Percentiles rank a stretch among this genome's conserved stretches.
phyloP scores from a whole-genome alignment of 2,329 filamentous ascomycete genomes.

The Clonostachys rhizophaga region DNA sequence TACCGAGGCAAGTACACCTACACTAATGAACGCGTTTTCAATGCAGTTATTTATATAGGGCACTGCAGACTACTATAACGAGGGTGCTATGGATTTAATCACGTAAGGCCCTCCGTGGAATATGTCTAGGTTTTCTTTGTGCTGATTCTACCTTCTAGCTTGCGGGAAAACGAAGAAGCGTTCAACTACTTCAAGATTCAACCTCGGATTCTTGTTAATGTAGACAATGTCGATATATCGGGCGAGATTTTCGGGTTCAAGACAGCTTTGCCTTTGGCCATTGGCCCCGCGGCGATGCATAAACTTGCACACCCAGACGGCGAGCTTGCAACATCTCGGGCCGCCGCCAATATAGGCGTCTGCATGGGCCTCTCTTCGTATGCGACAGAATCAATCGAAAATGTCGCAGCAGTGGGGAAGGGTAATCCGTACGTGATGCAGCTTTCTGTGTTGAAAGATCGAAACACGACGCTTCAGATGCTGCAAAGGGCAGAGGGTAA shows the following conservation, averaged over 20 bases:
- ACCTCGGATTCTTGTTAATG: constrained; percentile 36
- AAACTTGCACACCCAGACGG: constrained; percentile 45
- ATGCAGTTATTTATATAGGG: no score
- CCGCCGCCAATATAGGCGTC: constrained; percentile 34
- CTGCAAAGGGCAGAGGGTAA: constrained; percentile 27
- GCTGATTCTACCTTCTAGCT: neutral
- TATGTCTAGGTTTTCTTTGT: neutral
- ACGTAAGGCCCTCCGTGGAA: constrained; percentile 1
- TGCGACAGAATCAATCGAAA: constrained; percentile 18
- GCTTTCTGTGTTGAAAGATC: constrained; percentile 45
- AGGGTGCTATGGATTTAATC: constrained; percentile 45
- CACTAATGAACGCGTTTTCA: no score
- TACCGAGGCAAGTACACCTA: neutral
- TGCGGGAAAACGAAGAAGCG: constrained; percentile 49
- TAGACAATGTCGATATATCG: constrained; percentile 25
- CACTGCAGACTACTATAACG: constrained; percentile 42
- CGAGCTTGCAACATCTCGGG: constrained; percentile 40
- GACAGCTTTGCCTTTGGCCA: constrained; percentile 44
- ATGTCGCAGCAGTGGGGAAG: constrained; percentile 32
- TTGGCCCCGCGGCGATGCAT: constrained; percentile 49
- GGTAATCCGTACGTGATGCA: constrained; percentile 47
- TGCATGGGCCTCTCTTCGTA: constrained; percentile 9
- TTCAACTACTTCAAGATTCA: constrained; percentile 42
- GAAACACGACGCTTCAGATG: constrained; percentile 30
- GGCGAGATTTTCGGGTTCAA: constrained; percentile 36